phyloP scores from a whole-genome alignment of 208 protist genomes.

The Trypanosoma mega region DNA sequence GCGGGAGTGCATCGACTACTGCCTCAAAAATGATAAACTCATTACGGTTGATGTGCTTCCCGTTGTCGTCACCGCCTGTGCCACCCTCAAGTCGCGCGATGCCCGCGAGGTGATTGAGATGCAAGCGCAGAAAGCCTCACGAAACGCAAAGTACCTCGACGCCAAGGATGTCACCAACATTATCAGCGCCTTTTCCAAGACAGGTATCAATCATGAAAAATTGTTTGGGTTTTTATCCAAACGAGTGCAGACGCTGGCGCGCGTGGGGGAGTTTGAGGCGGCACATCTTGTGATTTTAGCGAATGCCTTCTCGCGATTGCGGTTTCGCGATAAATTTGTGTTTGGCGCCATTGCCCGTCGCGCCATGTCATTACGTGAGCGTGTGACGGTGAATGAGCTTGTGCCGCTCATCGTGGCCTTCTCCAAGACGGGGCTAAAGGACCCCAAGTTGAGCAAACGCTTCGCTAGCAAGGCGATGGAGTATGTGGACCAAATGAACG shows the following conservation, averaged over 20 bases:
- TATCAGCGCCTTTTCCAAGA: conserved; percentile 88
- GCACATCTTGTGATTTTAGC: conserved; percentile 86
- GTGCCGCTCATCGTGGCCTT: conserved; percentile 85
- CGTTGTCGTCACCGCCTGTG: conserved; percentile 87
- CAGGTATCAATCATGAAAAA: conserved; percentile 83
- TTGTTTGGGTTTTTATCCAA: conserved; percentile 75
- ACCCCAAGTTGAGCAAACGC: conserved; percentile 86
- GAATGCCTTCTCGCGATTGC: conserved; percentile 76
- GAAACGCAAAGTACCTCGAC: conserved; percentile 85
- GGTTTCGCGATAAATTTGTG: conserved; percentile 81
- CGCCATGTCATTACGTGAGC: conserved; percentile 86
- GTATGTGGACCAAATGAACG: conserved; percentile 92
- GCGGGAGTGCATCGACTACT: conserved; percentile 92
- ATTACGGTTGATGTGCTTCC: conserved; percentile 85
- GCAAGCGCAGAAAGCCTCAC: conserved; percentile 83
- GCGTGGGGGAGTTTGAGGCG: conserved; percentile 89
- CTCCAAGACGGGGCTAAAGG: conserved; percentile 83
- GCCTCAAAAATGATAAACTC: conserved; percentile 87
- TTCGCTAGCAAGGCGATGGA: conserved; percentile 91
- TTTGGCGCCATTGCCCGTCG: conserved; percentile 81
- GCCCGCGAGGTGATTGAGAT: conserved; percentile 91
- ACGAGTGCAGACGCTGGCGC: conserved; percentile 84
- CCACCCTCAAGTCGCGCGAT: conserved; percentile 89
- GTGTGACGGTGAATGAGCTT: conserved; percentile 88
- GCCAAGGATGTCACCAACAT: conserved; percentile 87